phyloP scores from a whole-genome alignment of 441 rosid genomes.

The Lepidium campestre region DNA sequence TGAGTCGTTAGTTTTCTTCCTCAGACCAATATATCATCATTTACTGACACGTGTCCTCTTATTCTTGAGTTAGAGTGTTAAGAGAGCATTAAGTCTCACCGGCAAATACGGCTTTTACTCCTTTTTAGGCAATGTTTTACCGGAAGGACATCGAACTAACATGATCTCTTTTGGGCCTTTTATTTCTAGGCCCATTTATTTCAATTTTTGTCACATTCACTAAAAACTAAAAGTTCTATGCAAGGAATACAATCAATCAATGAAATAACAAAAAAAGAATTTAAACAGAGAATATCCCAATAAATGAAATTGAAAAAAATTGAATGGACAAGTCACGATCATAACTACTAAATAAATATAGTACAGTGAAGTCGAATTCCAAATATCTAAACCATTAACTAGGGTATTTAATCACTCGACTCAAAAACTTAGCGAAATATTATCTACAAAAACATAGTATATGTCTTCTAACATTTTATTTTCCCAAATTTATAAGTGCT shows the following conservation, averaged over 20 bases:
- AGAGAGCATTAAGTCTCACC: background rate
- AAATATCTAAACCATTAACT: too few species aligned
- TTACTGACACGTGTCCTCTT: constrained; percentile 10
- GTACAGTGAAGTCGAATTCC: too few species aligned
- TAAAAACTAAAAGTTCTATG: background rate
- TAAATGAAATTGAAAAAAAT: too few species aligned
- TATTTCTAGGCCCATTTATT: background rate
- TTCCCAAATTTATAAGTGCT: background rate
- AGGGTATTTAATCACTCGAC: too few species aligned
- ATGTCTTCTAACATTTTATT: background rate
- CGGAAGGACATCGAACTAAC: constrained; percentile 10
- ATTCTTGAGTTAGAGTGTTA: background rate
- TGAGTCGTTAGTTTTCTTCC: constrained; percentile 16
- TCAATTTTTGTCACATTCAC: background rate
- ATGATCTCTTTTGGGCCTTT: background rate
- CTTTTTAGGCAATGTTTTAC: background rate
- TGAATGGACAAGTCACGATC: too few species aligned
- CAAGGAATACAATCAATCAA: background rate
- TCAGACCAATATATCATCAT: constrained; percentile 13
- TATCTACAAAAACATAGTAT: too few species aligned
- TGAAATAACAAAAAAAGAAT: too few species aligned
- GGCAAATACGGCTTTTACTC: background rate
- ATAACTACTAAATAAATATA: too few species aligned
- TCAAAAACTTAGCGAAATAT: too few species aligned
- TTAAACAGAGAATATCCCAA: too few species aligned